Evolutionary conservation across 208 protist genomes (phyloP).

Genomic region (Wallacemonas sp.): DNA sequence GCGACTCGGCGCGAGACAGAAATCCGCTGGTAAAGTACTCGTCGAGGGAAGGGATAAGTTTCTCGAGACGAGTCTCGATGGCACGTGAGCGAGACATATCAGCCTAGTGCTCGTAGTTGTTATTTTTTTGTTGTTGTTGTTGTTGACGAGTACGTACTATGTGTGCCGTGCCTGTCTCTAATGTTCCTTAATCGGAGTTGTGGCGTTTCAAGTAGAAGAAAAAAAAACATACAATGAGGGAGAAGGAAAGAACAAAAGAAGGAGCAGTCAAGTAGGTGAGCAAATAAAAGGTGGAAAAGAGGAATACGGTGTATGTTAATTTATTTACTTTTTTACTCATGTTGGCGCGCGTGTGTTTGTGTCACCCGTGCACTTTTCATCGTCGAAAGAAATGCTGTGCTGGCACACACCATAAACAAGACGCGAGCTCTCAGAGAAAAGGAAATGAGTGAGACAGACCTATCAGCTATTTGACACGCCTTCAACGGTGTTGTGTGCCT

Average conservation of each 20-base stretch:
- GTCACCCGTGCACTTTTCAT: neutral
- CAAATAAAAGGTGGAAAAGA: constrained; percentile 9
- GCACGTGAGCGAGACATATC: constrained; percentile 80
- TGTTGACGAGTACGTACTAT: too few relatives aligned
- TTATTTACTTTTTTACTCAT: neutral
- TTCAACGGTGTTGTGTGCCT: too few relatives aligned
- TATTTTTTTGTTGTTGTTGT: neutral
- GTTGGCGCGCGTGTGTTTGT: too few relatives aligned
- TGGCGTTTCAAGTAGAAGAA: too few relatives aligned
- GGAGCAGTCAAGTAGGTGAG: neutral
- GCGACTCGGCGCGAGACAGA: constrained; percentile 64
- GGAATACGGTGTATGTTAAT: neutral
- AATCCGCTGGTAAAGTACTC: constrained; percentile 88
- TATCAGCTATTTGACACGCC: too few relatives aligned
- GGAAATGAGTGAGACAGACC: too few relatives aligned
- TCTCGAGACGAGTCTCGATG: constrained; percentile 88
- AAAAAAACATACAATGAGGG: constrained; percentile 9
- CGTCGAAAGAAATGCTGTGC: too few relatives aligned
- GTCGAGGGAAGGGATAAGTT: constrained; percentile 78
- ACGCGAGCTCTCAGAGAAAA: too few relatives aligned
- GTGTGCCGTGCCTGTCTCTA: too few relatives aligned
- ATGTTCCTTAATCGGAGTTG: too few relatives aligned
- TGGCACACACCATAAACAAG: too few relatives aligned
- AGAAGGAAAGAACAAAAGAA: neutral
- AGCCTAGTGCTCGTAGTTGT: neutral